Conservation (phyloP, 108 stramenopile species). For the Skeletonema menzelii region DNA sequence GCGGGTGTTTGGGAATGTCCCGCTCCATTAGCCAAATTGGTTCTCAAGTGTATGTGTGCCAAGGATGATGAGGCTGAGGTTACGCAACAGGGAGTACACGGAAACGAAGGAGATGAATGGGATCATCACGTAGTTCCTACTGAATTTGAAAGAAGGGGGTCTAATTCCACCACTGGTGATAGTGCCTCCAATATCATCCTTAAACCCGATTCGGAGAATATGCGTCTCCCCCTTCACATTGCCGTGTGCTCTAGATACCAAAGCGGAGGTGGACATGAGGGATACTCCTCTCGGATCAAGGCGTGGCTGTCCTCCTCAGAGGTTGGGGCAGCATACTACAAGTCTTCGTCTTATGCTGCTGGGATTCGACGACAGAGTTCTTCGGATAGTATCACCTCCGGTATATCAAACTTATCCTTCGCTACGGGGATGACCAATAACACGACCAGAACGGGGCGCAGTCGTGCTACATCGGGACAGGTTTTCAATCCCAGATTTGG, state of each 20-base stretch:
- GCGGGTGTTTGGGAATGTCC: conserved; percentile 47
- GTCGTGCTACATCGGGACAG: conserved; percentile 1
- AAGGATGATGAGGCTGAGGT: not conserved
- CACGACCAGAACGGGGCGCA: conserved; percentile 1
- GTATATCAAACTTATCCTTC: not conserved
- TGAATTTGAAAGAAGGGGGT: not conserved
- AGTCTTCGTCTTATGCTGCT: not conserved
- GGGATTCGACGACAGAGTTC: not conserved
- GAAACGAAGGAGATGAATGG: conserved; percentile 7
- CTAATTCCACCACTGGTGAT: not conserved
- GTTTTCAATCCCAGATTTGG: conserved; percentile 56
- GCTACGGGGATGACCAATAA: not conserved
- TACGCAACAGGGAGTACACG: not conserved
- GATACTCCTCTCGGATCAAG: conserved; percentile 16
- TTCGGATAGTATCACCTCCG: not conserved
- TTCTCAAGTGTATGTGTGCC: conserved; percentile 40
- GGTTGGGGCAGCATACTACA: conserved; percentile 5
- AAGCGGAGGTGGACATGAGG: conserved; percentile 7
- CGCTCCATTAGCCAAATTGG: conserved; percentile 39
- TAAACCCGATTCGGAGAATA: conserved; percentile 43
- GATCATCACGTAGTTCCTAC: not conserved
- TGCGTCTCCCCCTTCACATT: conserved; percentile 48
- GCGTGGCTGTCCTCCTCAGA: conserved; percentile 36
- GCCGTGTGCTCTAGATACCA: conserved; percentile 34
- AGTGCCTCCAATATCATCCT: conserved; percentile 5